Evolutionary conservation across 768 basidiomycete species (phyloP).

Genomic region (Lactarius indigo): DNA sequence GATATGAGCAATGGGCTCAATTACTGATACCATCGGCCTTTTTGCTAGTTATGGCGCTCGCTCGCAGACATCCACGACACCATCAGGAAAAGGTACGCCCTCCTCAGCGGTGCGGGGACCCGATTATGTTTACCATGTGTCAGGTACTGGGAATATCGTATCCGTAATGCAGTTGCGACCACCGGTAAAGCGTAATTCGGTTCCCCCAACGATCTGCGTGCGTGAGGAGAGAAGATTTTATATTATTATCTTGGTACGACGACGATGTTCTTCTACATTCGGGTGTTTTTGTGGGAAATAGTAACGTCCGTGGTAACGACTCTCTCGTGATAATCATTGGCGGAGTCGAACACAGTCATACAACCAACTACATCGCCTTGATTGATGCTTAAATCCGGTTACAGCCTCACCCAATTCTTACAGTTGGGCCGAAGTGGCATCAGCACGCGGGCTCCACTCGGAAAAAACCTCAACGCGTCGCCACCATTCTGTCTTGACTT

Average conservation of each 20-base stretch:
- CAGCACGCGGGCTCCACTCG: slow-evolving; percentile 4
- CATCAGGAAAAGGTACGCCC: slow-evolving; percentile 70
- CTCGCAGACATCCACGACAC: slow-evolving; percentile 68
- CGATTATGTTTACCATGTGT: slow-evolving; percentile 24
- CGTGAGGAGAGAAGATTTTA: slow-evolving; percentile 3
- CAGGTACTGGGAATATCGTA: slow-evolving; percentile 80
- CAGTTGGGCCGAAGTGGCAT: slow-evolving; percentile 2
- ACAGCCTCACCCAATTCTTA: slow-evolving; percentile 19
- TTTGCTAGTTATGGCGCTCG: slow-evolving; percentile 60
- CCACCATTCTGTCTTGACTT: neutral
- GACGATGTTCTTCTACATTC: neutral
- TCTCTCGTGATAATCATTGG: neutral
- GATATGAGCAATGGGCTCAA: neutral
- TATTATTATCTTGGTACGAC: slow-evolving; percentile 3
- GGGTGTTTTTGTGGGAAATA: neutral
- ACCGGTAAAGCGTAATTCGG: slow-evolving; percentile 1
- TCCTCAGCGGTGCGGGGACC: slow-evolving; percentile 16
- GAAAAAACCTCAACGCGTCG: neutral
- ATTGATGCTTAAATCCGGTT: slow-evolving; percentile 2
- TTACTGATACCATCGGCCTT: neutral
- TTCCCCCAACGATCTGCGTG: neutral
- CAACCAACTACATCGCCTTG: slow-evolving; percentile 14
- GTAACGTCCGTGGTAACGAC: slow-evolving; percentile 2
- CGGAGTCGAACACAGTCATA: neutral
- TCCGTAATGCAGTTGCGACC: slow-evolving; percentile 43